Percentiles rank a stretch among this genome's conserved stretches.
These are phyloP conservation scores for Trichoderma semiorbis DNA, from an alignment of 2,329 filamentous ascomycete genomes.

Conservation along the genomic window DNA sequence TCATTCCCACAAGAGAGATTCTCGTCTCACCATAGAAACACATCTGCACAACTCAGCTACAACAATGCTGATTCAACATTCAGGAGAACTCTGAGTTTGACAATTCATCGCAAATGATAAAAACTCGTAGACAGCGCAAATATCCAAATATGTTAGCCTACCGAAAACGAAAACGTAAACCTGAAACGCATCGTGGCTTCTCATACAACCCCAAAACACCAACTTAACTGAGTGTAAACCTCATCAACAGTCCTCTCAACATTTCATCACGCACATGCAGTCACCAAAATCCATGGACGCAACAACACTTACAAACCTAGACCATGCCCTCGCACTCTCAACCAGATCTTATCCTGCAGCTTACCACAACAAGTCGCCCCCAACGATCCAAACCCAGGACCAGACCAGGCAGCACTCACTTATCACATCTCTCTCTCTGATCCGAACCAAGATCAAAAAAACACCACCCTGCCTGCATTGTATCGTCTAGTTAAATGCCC, in stretches of 20 bases:
- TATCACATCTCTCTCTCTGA: background rate
- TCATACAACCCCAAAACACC: background rate
- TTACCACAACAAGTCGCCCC: background rate
- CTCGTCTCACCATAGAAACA: background rate
- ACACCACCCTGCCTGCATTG: background rate
- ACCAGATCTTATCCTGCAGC: background rate
- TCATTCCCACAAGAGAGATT: background rate
- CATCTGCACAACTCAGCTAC: background rate
- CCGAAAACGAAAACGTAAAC: background rate
- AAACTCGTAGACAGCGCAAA: constrained; percentile 35
- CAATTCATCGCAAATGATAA: constrained; percentile 30
- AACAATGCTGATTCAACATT: constrained; percentile 28
- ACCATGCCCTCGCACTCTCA: background rate
- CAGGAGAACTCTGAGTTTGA: constrained; percentile 59
- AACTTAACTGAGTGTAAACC: background rate
- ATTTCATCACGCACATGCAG: background rate
- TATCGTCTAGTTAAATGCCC: background rate
- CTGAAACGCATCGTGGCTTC: background rate
- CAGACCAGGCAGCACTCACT: background rate
- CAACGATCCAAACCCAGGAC: background rate
- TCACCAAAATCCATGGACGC: background rate
- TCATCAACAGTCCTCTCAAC: background rate
- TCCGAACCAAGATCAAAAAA: background rate
- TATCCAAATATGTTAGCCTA: constrained; percentile 19
- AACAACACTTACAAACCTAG: background rate